These are phyloP conservation scores for Stagonosporopsis cucurbitacearum DNA, from an alignment of 2,329 filamentous ascomycete species.

Conservation along the genomic window DNA sequence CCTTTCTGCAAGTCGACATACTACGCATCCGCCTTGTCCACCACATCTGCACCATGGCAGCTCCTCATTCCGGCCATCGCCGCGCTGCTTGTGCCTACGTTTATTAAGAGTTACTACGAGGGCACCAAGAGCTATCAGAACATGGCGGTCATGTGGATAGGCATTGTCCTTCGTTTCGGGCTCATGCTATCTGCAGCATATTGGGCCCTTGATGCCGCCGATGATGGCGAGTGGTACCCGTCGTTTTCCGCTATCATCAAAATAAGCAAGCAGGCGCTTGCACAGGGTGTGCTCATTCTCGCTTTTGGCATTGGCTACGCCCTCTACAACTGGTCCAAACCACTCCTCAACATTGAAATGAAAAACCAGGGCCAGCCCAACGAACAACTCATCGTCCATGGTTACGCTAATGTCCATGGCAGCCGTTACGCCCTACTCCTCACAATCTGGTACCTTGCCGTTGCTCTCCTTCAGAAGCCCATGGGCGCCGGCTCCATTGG, in stretches of 20 bases:
- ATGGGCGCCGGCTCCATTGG: slow-evolving; percentile 89
- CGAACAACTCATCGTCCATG: slow-evolving; percentile 74
- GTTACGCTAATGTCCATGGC: slow-evolving; percentile 92
- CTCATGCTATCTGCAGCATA: slow-evolving; percentile 79
- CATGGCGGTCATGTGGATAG: slow-evolving; percentile 83
- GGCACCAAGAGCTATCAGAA: slow-evolving; percentile 89
- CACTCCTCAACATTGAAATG: slow-evolving; percentile 75
- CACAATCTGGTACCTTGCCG: slow-evolving; percentile 76
- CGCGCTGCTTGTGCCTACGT: slow-evolving; percentile 72
- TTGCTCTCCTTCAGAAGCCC: slow-evolving; percentile 86
- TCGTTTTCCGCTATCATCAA: slow-evolving; percentile 65
- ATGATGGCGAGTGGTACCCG: slow-evolving; percentile 82
- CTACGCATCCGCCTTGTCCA: slow-evolving; percentile 89
- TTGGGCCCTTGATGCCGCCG: slow-evolving; percentile 89
- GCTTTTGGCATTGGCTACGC: slow-evolving; percentile 83
- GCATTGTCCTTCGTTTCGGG: slow-evolving; percentile 76
- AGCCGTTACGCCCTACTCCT: slow-evolving; percentile 86
- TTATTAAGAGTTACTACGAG: slow-evolving; percentile 79
- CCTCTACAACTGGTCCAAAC: slow-evolving; percentile 84
- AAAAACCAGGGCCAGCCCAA: slow-evolving; percentile 35
- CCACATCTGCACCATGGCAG: slow-evolving; percentile 92
- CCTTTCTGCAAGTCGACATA: slow-evolving; percentile 95
- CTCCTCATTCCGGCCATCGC: slow-evolving; percentile 79
- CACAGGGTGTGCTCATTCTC: slow-evolving; percentile 80
- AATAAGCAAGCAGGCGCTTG: slow-evolving; percentile 74